Percentiles rank a stretch among this genome's conserved stretches.
These are phyloP conservation scores for Cyclocybe aegerita DNA, from an alignment of 768 basidiomycete species.

Conservation along the genomic window DNA sequence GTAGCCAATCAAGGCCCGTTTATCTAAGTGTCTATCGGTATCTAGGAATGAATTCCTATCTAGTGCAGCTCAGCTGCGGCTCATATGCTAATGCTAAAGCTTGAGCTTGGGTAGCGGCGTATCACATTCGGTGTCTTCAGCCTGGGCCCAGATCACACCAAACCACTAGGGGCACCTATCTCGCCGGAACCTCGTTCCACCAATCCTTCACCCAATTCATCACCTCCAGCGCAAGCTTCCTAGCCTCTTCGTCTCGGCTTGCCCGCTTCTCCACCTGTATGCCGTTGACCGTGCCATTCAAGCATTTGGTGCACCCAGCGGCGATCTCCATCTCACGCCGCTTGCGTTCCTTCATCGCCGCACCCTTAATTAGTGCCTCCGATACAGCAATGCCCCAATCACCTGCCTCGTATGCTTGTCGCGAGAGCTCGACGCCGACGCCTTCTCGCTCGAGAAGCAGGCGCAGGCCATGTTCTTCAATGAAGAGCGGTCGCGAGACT, in stretches of 20 bases:
- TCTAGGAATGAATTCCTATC: no score
- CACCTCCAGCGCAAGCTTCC: constrained; percentile 45
- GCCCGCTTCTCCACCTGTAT: constrained; percentile 35
- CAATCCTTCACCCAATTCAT: constrained; percentile 50
- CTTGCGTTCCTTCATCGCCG: constrained; percentile 45
- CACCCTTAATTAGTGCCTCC: constrained; percentile 57
- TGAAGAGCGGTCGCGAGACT: constrained; percentile 79
- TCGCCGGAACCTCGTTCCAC: constrained; percentile 14
- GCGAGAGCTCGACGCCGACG: constrained; percentile 66
- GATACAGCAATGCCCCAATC: constrained; percentile 64
- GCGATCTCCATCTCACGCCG: constrained; percentile 31
- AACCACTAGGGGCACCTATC: not conserved
- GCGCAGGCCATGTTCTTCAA: constrained; percentile 78
- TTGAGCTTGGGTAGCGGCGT: no score
- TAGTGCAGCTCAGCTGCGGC: no score
- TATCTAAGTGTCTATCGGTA: no score
- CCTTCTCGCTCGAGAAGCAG: constrained; percentile 63
- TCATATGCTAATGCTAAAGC: no score
- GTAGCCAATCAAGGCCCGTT: no score
- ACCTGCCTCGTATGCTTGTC: constrained; percentile 67
- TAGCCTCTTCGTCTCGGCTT: constrained; percentile 36
- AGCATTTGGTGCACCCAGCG: no score
- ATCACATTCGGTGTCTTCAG: no score
- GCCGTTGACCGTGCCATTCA: constrained; percentile 13
- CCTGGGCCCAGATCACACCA: not conserved